Conservation (phyloP, 2,329 filamentous ascomycete genomes). For the Sporothrix sp. region DNA sequence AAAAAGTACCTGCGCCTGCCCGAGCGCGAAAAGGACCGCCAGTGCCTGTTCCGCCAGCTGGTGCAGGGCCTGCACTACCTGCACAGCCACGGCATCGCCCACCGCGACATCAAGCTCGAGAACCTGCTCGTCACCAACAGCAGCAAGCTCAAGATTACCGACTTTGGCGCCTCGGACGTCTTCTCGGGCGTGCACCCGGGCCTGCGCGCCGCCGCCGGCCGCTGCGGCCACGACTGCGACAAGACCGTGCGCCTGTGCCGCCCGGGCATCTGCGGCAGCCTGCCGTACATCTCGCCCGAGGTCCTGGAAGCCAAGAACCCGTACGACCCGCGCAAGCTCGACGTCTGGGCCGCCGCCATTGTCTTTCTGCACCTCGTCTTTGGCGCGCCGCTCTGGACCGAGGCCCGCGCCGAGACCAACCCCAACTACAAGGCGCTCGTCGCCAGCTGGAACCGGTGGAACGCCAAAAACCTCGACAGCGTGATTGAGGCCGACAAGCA, state of each 20-base stretch:
- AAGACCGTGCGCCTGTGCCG: conserved; percentile 59
- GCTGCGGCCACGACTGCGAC: conserved; percentile 64
- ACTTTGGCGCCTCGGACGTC: conserved; percentile 83
- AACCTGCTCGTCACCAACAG: conserved; percentile 72
- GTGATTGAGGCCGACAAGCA: conserved; percentile 29
- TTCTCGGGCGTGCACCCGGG: conserved; percentile 77
- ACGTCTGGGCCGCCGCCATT: conserved; percentile 79
- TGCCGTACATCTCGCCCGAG: conserved; percentile 82
- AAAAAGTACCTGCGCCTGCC: conserved; percentile 57
- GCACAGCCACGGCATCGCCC: conserved; percentile 74
- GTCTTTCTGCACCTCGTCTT: conserved; percentile 72
- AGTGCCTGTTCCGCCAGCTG: conserved; percentile 85
- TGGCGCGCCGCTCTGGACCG: conserved; percentile 63
- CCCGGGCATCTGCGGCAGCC: conserved; percentile 74
- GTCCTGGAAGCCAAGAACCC: conserved; percentile 57
- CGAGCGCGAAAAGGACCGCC: conserved; percentile 57
- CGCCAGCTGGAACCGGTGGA: conserved; percentile 59
- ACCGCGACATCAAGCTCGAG: conserved; percentile 85
- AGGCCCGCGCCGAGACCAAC: conserved; percentile 44
- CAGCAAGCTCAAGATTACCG: conserved; percentile 80
- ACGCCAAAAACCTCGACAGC: conserved; percentile 38
- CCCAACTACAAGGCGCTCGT: conserved; percentile 56
- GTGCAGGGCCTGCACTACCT: conserved; percentile 74
- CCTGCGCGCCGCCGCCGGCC: conserved; percentile 58
- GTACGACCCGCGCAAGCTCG: conserved; percentile 66